Conservation (phyloP, 345 rosid genomes). For the Citrus inodora region DNA sequence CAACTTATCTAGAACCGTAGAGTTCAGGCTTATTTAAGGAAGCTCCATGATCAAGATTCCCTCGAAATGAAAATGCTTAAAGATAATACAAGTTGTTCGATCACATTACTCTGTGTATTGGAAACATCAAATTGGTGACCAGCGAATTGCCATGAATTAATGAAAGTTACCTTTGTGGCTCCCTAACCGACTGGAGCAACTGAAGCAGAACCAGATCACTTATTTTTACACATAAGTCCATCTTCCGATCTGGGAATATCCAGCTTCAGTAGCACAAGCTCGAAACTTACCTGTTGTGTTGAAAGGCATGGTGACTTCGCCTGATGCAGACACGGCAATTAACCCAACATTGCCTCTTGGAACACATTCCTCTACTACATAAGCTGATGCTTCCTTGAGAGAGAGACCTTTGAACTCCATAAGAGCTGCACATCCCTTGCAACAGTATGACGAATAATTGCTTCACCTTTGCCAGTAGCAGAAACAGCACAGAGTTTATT, state of each 20-base stretch:
- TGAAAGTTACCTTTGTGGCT: not conserved
- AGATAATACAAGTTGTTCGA: not conserved
- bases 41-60: not conserved
- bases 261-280: constrained; percentile 93
- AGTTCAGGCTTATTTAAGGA: not conserved
- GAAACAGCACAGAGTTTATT: constrained; percentile 85
- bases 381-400: constrained; percentile 71
- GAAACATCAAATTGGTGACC: not conserved
- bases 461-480: constrained; percentile 94
- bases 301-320: constrained; percentile 83
- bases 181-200: not conserved
- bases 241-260: constrained; percentile 60
- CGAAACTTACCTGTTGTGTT: constrained; percentile 89
- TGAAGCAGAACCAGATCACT: not conserved
- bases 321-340: constrained; percentile 78
- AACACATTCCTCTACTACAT: constrained; percentile 48
- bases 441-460: constrained; percentile 73
- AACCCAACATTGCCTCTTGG: constrained; percentile 70
- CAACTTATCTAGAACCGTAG: no score
- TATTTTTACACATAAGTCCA: constrained; percentile 38
- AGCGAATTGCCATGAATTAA: not conserved
- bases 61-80: not conserved
- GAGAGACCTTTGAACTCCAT: constrained; percentile 91
- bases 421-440: constrained; percentile 94
- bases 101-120: not conserved